Conservation (phyloP, 108 stramenopile genomes). For the Skeletonema tropicum region DNA sequence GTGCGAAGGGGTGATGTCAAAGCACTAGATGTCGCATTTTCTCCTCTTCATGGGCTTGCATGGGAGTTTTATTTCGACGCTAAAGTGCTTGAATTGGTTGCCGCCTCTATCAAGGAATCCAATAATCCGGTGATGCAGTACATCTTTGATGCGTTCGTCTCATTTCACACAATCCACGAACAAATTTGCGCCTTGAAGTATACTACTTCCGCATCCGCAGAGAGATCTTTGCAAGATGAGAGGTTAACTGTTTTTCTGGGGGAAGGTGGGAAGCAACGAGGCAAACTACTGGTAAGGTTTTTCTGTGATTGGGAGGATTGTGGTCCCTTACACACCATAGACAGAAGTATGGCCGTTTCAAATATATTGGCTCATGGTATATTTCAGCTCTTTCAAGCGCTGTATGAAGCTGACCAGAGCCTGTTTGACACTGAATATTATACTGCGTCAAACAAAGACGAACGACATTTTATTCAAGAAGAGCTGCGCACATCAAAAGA, state of each 20-base stretch:
- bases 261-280: background rate
- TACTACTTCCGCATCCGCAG: no score
- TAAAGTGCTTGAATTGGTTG: background rate
- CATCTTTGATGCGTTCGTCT: background rate
- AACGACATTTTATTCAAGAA: background rate
- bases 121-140: background rate
- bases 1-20: slow-evolving; percentile 6
- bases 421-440: background rate
- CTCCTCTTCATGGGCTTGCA: background rate
- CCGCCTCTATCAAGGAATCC: background rate
- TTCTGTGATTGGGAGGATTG: background rate
- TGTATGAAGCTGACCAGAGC: background rate
- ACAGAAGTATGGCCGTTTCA: background rate
- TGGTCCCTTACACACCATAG: background rate
- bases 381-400: background rate
- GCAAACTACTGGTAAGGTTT: background rate
- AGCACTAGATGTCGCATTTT: slow-evolving; percentile 18
- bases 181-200: background rate
- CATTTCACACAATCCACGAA: background rate
- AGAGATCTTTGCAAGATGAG: no score
- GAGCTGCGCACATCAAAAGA: background rate
- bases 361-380: background rate
- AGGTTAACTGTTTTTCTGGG: background rate
- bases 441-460: background rate
- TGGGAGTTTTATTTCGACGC: background rate